Percentiles rank a stretch among this genome's conserved stretches.
Conservation (phyloP, 2,329 filamentous ascomycete species). For the Ceratocystis huliohia region DNA sequence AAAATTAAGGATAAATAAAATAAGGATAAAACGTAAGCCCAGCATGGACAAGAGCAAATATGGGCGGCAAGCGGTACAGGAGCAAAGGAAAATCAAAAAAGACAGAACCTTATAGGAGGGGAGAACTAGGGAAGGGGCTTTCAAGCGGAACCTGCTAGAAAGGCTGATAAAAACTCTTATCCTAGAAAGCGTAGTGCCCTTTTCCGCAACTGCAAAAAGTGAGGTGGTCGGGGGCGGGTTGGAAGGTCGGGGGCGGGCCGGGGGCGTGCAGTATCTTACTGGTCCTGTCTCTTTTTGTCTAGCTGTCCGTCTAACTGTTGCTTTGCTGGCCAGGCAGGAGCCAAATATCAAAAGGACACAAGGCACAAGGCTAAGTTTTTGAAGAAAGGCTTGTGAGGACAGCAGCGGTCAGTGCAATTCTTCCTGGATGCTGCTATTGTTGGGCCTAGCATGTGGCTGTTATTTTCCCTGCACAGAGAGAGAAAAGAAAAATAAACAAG, state of each 20-base stretch:
- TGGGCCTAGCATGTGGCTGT: too few species aligned
- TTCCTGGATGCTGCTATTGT: too few species aligned
- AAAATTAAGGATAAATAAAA: background rate
- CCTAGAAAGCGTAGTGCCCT: slow-evolving; percentile 12
- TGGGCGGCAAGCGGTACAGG: slow-evolving; percentile 1
- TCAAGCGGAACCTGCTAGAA: too few species aligned
- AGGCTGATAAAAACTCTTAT: background rate
- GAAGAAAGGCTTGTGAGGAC: slow-evolving; percentile 6
- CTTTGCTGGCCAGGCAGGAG: background rate
- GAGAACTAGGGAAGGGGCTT: too few species aligned
- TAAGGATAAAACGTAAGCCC: background rate
- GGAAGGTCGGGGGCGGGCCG: slow-evolving; percentile 11
- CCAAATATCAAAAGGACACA: background rate
- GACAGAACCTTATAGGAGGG: too few species aligned
- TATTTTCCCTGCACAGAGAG: too few species aligned
- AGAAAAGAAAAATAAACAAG: background rate
- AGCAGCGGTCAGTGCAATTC: background rate
- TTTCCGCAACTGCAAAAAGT: slow-evolving; percentile 14
- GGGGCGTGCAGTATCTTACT: slow-evolving; percentile 11
- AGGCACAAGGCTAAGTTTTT: too few species aligned
- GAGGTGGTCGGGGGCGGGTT: slow-evolving; percentile 18
- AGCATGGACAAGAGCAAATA: background rate
- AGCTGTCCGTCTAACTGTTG: background rate
- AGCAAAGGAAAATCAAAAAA: background rate
- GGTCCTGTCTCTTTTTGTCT: slow-evolving; percentile 4